Percentiles rank a stretch among this genome's conserved stretches.
These are phyloP conservation scores for Thielaviopsis cerberus DNA, from an alignment of 2,329 filamentous ascomycete species.

Conservation along the genomic window DNA sequence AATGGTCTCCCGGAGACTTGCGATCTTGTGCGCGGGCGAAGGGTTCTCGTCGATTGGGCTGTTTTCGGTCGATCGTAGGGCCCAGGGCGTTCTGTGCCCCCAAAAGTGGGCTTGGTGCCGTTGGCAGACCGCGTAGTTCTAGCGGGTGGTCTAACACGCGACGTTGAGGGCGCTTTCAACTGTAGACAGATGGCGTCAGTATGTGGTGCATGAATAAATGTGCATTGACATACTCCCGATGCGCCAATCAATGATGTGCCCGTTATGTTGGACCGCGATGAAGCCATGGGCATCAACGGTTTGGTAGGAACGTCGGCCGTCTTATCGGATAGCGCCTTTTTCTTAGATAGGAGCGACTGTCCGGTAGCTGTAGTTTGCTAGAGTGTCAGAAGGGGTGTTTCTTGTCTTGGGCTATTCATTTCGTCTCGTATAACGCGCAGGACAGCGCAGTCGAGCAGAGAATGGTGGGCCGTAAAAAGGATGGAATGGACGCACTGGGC, in stretches of 20 bases:
- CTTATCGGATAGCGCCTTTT: slow-evolving; percentile 37
- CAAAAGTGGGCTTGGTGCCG: slow-evolving; percentile 23
- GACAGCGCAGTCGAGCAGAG: neutral
- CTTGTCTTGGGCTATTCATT: neutral
- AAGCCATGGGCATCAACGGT: slow-evolving; percentile 23
- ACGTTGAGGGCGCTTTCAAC: slow-evolving; percentile 8
- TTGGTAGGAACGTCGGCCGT: slow-evolving; percentile 33
- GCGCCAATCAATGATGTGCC: slow-evolving; percentile 18
- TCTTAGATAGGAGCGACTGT: slow-evolving; percentile 40
- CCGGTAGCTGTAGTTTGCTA: slow-evolving; percentile 6
- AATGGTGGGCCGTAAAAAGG: neutral
- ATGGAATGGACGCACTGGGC: slow-evolving; percentile 21
- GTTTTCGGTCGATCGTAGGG: slow-evolving; percentile 31
- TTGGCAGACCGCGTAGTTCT: slow-evolving; percentile 30
- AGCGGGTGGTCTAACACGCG: slow-evolving; percentile 6
- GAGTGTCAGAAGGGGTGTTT: neutral
- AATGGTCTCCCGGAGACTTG: slow-evolving; percentile 2
- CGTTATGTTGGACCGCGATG: slow-evolving; percentile 26
- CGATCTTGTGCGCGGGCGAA: slow-evolving; percentile 7
- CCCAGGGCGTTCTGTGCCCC: slow-evolving; percentile 32
- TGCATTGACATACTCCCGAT: slow-evolving; percentile 9
- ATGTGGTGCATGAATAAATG: no score
- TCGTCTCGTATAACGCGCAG: neutral
- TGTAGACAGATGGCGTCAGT: slow-evolving; percentile 2
- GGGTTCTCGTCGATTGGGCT: slow-evolving; percentile 24